Evolutionary conservation across 2,329 filamentous ascomycete species (phyloP).

Genomic region (Colletotrichum sp.): DNA sequence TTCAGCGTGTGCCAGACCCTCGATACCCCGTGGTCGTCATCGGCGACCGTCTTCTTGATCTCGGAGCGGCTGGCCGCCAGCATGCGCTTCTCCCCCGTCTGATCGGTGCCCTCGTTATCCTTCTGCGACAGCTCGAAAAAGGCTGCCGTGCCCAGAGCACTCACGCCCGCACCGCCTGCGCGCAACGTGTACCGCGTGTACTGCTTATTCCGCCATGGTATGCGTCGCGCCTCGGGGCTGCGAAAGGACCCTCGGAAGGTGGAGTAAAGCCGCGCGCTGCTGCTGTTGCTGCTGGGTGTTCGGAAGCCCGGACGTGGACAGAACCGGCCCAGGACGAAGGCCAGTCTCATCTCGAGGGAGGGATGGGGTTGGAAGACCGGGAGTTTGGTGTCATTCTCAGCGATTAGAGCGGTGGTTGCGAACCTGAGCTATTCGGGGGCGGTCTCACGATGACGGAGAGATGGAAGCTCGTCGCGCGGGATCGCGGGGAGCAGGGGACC

Average conservation of each 20-base stretch:
- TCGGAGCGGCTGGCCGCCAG: slow-evolving; percentile 81
- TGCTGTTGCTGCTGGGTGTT: slow-evolving; percentile 25
- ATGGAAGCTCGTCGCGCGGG: not conserved
- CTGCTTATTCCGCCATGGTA: slow-evolving; percentile 27
- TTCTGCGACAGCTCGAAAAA: slow-evolving; percentile 65
- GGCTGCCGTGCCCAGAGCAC: slow-evolving; percentile 56
- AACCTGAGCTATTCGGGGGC: not conserved
- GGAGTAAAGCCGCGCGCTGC: slow-evolving; percentile 19
- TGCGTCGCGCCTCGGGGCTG: slow-evolving; percentile 23
- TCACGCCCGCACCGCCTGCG: slow-evolving; percentile 43
- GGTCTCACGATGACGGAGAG: not conserved
- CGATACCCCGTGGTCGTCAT: slow-evolving; percentile 64
- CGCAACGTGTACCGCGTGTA: slow-evolving; percentile 36
- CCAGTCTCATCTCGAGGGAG: slow-evolving; percentile 50
- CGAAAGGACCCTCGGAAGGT: slow-evolving; percentile 7
- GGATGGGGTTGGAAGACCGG: not conserved
- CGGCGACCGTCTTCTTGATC: slow-evolving; percentile 71
- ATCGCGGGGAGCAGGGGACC: slow-evolving; percentile 6
- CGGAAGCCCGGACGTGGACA: slow-evolving; percentile 44
- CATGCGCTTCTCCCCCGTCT: slow-evolving; percentile 87
- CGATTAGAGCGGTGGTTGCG: not conserved
- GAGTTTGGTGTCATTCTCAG: slow-evolving; percentile 24
- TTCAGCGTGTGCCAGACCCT: slow-evolving; percentile 64
- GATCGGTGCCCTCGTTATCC: slow-evolving; percentile 51
- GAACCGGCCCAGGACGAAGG: slow-evolving; percentile 46